These are phyloP conservation scores for Dipteronia dyeriana DNA, from an alignment of 345 rosid genomes.

Conservation along the genomic window DNA sequence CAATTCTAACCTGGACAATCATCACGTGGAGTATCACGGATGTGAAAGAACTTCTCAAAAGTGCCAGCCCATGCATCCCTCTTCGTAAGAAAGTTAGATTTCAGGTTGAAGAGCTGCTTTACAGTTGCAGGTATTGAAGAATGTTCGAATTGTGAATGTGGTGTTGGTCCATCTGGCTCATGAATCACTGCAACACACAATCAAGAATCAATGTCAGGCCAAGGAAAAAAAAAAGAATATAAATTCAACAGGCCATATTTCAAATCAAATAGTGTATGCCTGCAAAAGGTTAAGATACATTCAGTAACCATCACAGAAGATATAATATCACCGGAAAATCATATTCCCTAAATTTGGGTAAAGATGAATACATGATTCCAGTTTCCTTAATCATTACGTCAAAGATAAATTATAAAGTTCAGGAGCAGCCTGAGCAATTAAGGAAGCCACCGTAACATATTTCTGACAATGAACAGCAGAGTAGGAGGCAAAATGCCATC, in stretches of 20 bases:
- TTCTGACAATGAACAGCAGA: not conserved
- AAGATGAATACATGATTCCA: not conserved
- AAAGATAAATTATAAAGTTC: too few relatives aligned
- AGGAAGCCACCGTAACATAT: too few relatives aligned
- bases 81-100: slow-evolving; percentile 85
- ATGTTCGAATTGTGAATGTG: slow-evolving; percentile 84
- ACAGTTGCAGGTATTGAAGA: slow-evolving; percentile 96
- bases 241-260: not conserved
- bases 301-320: not conserved
- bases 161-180: slow-evolving; percentile 83
- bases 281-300: not conserved
- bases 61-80: slow-evolving; percentile 99
- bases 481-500: not conserved
- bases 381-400: too few relatives aligned
- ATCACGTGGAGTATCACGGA: slow-evolving; percentile 79
- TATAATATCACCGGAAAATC: not conserved
- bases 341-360: not conserved
- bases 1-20: slow-evolving; percentile 88
- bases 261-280: not conserved
- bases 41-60: slow-evolving; percentile 68
- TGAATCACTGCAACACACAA: slow-evolving; percentile 68
- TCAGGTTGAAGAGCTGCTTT: slow-evolving; percentile 89
- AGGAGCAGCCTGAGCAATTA: too few relatives aligned
- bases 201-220: not conserved
- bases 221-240: not conserved